A percentile compares a stretch with the other conserved stretches of the same genome.
These are phyloP conservation scores for Triticum turgidum DNA, from an alignment of 176 grass and related monocot genomes.

Conservation along the genomic window DNA sequence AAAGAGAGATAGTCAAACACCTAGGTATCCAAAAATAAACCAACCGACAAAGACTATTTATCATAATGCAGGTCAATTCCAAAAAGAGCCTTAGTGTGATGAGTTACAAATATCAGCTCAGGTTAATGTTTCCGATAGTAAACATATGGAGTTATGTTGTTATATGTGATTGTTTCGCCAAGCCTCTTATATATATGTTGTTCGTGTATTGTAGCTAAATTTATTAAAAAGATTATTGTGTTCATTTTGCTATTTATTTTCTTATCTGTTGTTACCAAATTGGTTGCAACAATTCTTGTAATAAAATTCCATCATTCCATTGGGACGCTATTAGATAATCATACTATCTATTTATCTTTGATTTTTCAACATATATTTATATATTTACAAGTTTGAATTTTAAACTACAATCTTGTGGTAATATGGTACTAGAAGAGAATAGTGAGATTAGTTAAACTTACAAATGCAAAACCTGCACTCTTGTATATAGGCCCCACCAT, in stretches of 20 bases:
- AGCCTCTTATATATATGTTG: neutral
- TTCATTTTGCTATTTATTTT: neutral
- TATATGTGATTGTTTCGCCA: neutral
- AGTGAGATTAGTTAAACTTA: neutral
- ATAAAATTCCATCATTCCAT: neutral
- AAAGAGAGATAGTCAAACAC: too few relatives aligned
- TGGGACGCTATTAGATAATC: neutral
- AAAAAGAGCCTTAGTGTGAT: neutral
- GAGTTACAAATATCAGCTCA: neutral
- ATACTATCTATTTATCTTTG: neutral
- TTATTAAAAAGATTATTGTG: neutral
- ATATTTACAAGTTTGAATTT: neutral
- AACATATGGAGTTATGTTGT: neutral
- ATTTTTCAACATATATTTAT: neutral
- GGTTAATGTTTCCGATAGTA: neutral
- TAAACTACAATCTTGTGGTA: neutral
- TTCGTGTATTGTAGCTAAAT: neutral
- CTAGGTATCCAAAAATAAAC: too few relatives aligned
- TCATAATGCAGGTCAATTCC: neutral
- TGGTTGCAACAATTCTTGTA: neutral
- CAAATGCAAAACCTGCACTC: constrained; percentile 44
- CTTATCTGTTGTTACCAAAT: neutral
- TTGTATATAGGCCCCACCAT: constrained; percentile 51
- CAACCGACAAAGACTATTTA: neutral
- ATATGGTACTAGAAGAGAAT: neutral